Base-by-base conservation (phyloP, 352 stramenopile genomes). In the Globisporangium paddicum region DNA sequence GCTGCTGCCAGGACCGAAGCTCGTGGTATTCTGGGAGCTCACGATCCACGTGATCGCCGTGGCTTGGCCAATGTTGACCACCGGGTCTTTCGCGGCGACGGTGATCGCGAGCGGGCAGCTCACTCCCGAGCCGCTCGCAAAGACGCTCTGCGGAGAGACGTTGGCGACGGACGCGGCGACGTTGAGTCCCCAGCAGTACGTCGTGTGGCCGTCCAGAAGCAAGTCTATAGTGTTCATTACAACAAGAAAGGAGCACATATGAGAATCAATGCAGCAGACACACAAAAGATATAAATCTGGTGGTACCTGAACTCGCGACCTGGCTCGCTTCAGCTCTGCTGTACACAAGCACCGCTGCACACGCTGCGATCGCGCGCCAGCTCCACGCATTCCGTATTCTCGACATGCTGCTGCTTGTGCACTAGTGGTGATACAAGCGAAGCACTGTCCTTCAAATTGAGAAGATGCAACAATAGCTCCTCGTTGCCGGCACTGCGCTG, bases 111-210 rank as follows among this genome's bases (percentile, higher is more conserved):
- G 48, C 14, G 69, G 66, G 42, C 69, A 80, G 7, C 60, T 34
- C n/a, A 25, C 46, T 0, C 58, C 60, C 2, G 46, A 55, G 26
- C 58, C 64, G 5, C 49, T 57, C 6, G 55, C 32, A 25, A 63
- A 55, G 10, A 77, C 34, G 18, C 52, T 42, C 16, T 64, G 55
- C 3, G 53, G 35, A 16, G 58, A 60, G 18, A 73, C 26, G 7
- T 59, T 57, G 13, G 59, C 51, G 13, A 19, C 64, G 11, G 59
- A 53, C 9, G 64, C 38, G 21, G 55, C 58, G 6, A 55, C 64
- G 42, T 53, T 32, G 13, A 76, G 54, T 3, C 41, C 58, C 69
- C 69, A 80, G 50, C 72, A 80, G 45, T 73, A 77, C 9, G 72
- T 80, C 32, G 71, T 75, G 25, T 47, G 16, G 38, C 68, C 68